Evolutionary conservation across 495 filamentous ascomycete genomes (phyloP), one percentile per base, ranked within the genome.

Genomic region (Xylaria longipes): DNA sequence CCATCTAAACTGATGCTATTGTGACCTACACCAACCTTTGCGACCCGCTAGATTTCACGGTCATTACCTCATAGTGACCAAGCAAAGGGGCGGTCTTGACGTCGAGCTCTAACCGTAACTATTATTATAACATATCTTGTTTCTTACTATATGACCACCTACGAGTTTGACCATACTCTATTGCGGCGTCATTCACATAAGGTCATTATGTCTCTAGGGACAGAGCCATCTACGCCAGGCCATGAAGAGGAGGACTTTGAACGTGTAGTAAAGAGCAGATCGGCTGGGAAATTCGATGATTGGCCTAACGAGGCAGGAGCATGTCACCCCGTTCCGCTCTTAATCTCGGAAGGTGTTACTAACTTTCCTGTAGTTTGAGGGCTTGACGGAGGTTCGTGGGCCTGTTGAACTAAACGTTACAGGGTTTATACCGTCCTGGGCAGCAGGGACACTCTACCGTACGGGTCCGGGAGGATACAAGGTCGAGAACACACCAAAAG

Each of bases 391-490:
- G 67, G 77, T 84, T 56, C 81, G 81, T 11, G 83, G 81, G 0
- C 84, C 84, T 8, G 71, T 85, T 12, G 74, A 83, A 27, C 74
- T 86, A 11, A 50, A 65, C 4, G 77, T 86, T 3, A 72, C 69
- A 20, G 85, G 84, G 17, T 76, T 68, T 4, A 86, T 87, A 14
- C 85, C 85, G 0, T 0, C 78, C 1, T 86, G 81, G 80, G 82
- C 81, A 39, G 80, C 79, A 33, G 93, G 93, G 6, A 82, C 84
- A 1, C 83, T 96, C 5, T 94, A 91, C 73, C 87, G 93, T 5
- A 95, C 90, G 3, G 92, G 93, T 0, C 91, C 91, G 0, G 91
- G 91, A 0, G 82, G 84, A 22, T 86, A 85, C 71, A 86, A 86
- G 69, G 76, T 92, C 9, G 79, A 89, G 54, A 84, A 84, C 20